Base-by-base conservation (phyloP, 139 green algal species). In the Gonium pectorale region DNA sequence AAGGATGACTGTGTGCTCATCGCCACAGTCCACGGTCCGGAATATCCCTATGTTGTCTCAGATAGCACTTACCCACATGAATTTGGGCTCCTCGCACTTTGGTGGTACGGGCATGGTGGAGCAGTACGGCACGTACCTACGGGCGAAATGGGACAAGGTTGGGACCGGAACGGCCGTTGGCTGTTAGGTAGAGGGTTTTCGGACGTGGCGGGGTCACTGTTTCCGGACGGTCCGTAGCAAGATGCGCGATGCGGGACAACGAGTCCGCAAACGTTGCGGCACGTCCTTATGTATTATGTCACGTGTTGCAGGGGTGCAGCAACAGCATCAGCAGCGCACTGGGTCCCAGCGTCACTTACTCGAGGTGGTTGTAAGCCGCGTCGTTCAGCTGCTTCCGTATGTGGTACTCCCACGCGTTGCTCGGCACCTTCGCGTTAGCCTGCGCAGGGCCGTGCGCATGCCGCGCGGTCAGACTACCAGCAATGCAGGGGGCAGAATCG, bases 331-430 rank as follows among this genome's bases (percentile, higher is more conserved):
- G 17, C 19, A 26, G 49, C 49, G 17, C 17, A 56, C 49, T 56
- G 49, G 49, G n/a, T n/a, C n/a, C n/a, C 49, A 56, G 13, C 49
- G 49, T 26, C 56, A 29, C 77, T 73, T 43, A 83, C 77, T 93
- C 84, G 54, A 95, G 62, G 31, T 89, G 92, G 59, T 94, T 94
- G 90, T 96, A 95, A 3, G 93, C 94, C 0, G 93, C 91, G 62
- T 95, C 93, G 79, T 96, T 96, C 33, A 94, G 78, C n/a, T 85
- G 56, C 82, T 94, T 95, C 1, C 94, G 73, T 22, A 95, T 92
- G 24, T 95, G 92, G 79, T 95, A 95, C 74, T 96, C 94, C 90
- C 92, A 95, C 0, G 90, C 92, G 62, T 94, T 88, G 2, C 92
- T 87, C 0, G 94, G 94, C 21, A 96, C 35, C 43, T 54, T 78